phyloP scores from a whole-genome alignment of 495 filamentous ascomycete genomes.

The Hypoxylon lienhwacheense region DNA sequence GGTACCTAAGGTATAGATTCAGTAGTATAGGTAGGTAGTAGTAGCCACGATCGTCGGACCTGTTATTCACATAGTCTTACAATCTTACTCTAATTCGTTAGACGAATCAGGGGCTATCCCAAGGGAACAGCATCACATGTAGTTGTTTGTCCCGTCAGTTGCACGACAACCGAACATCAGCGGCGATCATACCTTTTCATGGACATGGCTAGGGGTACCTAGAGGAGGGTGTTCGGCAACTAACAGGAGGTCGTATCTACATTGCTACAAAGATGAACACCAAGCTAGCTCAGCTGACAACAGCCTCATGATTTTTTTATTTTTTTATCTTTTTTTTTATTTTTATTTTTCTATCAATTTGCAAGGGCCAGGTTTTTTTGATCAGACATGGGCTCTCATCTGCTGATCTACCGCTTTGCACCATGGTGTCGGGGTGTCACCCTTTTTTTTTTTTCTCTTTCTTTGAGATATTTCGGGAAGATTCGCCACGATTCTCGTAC shows the following conservation, averaged over 20 bases:
- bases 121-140: slow-evolving; percentile 10
- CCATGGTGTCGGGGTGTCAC: no score
- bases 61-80: no score
- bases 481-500: slow-evolving; percentile 29
- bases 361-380: no score
- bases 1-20: no score
- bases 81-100: not conserved
- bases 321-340: no score
- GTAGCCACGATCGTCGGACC: not conserved
- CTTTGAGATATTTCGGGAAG: slow-evolving; percentile 26
- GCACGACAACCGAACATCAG: slow-evolving; percentile 13
- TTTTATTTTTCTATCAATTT: no score
- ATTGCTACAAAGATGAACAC: no score
- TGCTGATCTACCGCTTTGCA: slow-evolving; percentile 17
- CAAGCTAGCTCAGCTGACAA: no score
- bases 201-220: slow-evolving; percentile 2
- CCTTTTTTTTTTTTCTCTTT: no score
- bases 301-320: slow-evolving; percentile 13
- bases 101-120: not conserved
- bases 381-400: no score
- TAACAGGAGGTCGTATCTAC: no score
- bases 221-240: not conserved
- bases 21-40: not conserved
- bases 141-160: slow-evolving; percentile 11
- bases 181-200: slow-evolving; percentile 13